Conservation (phyloP, 257 asterid species). For the Penstemon newberryi region DNA sequence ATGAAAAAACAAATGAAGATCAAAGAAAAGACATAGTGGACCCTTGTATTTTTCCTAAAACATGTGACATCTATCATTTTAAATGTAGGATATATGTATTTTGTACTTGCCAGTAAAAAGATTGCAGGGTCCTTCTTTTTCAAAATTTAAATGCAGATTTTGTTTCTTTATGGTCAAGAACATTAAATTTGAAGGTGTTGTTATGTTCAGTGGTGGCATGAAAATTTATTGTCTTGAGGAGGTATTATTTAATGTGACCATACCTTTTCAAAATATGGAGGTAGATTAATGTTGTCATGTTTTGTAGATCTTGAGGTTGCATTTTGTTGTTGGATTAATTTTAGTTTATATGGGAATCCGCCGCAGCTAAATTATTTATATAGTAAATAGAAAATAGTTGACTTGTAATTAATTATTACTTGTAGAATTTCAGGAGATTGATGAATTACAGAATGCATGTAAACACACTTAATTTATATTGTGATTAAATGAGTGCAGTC, state of each 20-base stretch:
- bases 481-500: no score
- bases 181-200: slow-evolving; percentile 23
- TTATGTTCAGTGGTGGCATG: slow-evolving; percentile 17
- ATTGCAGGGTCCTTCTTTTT: background rate
- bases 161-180: slow-evolving; percentile 11
- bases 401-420: no score
- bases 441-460: no score
- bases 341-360: background rate
- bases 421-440: no score
- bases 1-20: slow-evolving; percentile 22
- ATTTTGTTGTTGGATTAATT: background rate
- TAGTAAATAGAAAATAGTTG: no score
- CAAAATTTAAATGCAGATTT: background rate
- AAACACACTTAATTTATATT: no score
- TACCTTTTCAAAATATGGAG: slow-evolving; percentile 18
- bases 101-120: background rate
- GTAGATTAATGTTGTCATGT: slow-evolving; percentile 27
- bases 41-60: slow-evolving; percentile 26
- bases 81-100: background rate
- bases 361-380: no score
- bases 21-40: slow-evolving; percentile 30
- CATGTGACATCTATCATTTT: slow-evolving; percentile 36
- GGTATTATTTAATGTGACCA: slow-evolving; percentile 21
- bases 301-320: slow-evolving; percentile 20
- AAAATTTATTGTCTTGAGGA: slow-evolving; percentile 6